phyloP scores from a whole-genome alignment of 192 early-diverging fungal genomes.

The Coemansia reversa region DNA sequence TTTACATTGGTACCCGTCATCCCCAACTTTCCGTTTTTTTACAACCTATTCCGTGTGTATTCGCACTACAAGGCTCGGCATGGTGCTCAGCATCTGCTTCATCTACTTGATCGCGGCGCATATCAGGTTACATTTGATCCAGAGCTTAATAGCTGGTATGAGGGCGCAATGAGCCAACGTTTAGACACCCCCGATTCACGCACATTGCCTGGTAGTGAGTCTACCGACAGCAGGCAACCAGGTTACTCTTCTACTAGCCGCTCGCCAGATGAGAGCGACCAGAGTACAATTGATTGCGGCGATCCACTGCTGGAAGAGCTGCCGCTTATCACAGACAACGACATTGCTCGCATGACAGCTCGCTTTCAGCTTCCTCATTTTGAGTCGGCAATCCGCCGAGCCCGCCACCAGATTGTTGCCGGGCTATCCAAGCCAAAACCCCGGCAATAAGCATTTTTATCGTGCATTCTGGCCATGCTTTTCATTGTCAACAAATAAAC shows the following conservation, averaged over 20 bases:
- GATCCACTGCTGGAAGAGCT: constrained; percentile 27
- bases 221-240: neutral
- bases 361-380: constrained; percentile 51
- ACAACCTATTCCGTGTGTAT: constrained; percentile 77
- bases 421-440: constrained; percentile 15
- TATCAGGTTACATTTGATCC: constrained; percentile 38
- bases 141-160: constrained; percentile 40
- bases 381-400: constrained; percentile 55
- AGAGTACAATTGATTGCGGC: constrained; percentile 32
- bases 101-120: constrained; percentile 29
- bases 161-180: constrained; percentile 2
- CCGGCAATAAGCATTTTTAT: neutral
- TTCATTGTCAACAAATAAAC: neutral
- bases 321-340: constrained; percentile 32
- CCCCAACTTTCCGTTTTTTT: constrained; percentile 76
- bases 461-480: neutral
- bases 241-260: constrained; percentile 4
- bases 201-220: constrained; percentile 9
- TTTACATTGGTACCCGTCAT: constrained; percentile 73
- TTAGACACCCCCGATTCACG: constrained; percentile 14
- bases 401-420: constrained; percentile 58
- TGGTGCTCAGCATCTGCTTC: constrained; percentile 53
- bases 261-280: constrained; percentile 18
- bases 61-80: constrained; percentile 76
- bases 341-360: constrained; percentile 39